These are phyloP conservation scores for Neophaeococcomyces aloes DNA, from an alignment of 2,329 filamentous ascomycete genomes.

Conservation along the genomic window DNA sequence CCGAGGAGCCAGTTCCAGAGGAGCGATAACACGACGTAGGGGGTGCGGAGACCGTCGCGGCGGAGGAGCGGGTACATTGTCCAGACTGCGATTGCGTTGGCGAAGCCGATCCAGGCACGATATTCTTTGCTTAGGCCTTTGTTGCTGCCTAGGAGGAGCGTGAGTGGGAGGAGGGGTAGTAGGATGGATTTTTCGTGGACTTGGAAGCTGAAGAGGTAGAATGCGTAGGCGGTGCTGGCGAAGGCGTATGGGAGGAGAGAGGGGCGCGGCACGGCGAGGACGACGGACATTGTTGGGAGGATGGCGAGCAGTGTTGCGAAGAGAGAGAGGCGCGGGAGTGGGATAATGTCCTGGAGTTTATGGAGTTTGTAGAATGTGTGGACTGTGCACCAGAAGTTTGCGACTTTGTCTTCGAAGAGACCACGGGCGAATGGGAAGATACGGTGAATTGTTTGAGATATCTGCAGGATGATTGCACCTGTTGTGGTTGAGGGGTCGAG, in stretches of 20 bases:
- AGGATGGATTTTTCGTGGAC: conserved; percentile 97
- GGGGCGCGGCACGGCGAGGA: conserved; percentile 69
- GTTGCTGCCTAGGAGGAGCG: conserved; percentile 66
- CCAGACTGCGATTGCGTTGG: conserved; percentile 80
- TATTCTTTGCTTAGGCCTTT: conserved; percentile 65
- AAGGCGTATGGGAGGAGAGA: conserved; percentile 69
- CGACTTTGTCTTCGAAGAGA: conserved; percentile 96
- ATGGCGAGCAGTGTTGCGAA: conserved; percentile 66
- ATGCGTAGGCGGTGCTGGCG: conserved; percentile 81
- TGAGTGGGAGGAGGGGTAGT: conserved; percentile 87
- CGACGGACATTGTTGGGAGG: conserved; percentile 63
- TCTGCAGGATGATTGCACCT: conserved; percentile 65
- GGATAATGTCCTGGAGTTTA: conserved; percentile 53
- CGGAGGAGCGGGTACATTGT: conserved; percentile 87
- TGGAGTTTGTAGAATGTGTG: conserved; percentile 67
- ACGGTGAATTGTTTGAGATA: conserved; percentile 77
- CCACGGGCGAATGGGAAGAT: conserved; percentile 94
- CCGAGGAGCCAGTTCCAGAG: conserved; percentile 89
- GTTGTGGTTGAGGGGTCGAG: conserved; percentile 57
- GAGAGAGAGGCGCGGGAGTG: conserved; percentile 69
- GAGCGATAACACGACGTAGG: conserved; percentile 73
- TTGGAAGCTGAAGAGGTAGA: conserved; percentile 96
- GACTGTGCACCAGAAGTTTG: conserved; percentile 92
- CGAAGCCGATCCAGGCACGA: conserved; percentile 90
- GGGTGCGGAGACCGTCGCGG: conserved; percentile 70